phyloP scores from a whole-genome alignment of 192 early-diverging fungal genomes.

The Diversispora eburnea region DNA sequence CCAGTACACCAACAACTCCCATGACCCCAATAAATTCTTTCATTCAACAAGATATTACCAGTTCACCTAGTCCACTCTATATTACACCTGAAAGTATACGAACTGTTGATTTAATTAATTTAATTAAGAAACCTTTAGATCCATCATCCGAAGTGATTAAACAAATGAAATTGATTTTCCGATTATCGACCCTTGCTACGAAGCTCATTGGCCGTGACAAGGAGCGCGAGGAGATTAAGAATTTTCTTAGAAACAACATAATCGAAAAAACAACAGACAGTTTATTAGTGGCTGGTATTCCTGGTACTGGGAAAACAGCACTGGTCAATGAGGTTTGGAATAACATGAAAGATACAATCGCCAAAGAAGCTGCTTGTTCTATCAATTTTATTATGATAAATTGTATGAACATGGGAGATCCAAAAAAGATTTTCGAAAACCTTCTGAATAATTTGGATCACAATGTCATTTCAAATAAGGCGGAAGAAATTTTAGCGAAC shows the following conservation, averaged over 20 bases:
- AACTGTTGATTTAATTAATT: too few relatives aligned
- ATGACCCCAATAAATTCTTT: too few relatives aligned
- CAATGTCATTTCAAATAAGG: neutral
- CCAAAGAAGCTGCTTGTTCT: slow-evolving; percentile 3
- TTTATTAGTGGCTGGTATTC: slow-evolving; percentile 85
- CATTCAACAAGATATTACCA: too few relatives aligned
- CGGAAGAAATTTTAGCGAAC: slow-evolving; percentile 52
- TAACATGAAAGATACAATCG: slow-evolving; percentile 36
- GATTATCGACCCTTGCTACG: slow-evolving; percentile 53
- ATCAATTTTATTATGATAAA: slow-evolving; percentile 71
- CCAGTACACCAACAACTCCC: too few relatives aligned
- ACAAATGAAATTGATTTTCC: slow-evolving; percentile 37
- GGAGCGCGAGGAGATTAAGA: slow-evolving; percentile 50
- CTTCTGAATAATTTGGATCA: neutral
- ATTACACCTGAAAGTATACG: too few relatives aligned
- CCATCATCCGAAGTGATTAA: too few relatives aligned
- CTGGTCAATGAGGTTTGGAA: slow-evolving; percentile 60
- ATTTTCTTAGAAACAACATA: slow-evolving; percentile 55
- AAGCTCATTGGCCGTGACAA: slow-evolving; percentile 61
- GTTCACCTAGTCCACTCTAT: too few relatives aligned
- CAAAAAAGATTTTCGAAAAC: slow-evolving; percentile 1
- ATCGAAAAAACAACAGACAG: slow-evolving; percentile 52
- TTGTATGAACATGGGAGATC: slow-evolving; percentile 78
- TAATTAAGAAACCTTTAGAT: too few relatives aligned
- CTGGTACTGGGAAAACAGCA: slow-evolving; percentile 95